phyloP scores from a whole-genome alignment of 306 rosid genomes.

The Hippophae rhamnoides region DNA sequence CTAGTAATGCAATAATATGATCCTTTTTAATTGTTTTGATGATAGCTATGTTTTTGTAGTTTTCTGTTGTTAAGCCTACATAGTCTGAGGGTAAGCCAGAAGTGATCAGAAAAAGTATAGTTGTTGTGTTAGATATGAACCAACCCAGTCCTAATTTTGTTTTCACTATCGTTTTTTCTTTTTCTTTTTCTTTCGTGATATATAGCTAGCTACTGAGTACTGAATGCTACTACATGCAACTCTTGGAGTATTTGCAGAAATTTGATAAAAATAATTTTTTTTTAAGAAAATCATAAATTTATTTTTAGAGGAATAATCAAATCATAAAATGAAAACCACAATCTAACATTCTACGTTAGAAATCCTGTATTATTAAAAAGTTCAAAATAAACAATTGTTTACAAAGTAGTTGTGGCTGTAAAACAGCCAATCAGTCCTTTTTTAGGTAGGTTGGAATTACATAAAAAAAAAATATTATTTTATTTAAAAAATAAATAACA shows the following conservation, averaged over 20 bases:
- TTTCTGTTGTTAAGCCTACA: constrained; percentile 14
- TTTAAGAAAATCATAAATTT: no score
- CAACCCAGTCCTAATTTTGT: constrained; percentile 36
- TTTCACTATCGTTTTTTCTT: constrained; percentile 35
- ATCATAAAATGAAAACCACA: no score
- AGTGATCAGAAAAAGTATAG: constrained; percentile 30
- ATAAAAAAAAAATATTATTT: no score
- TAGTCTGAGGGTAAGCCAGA: constrained; percentile 31
- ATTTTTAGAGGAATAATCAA: no score
- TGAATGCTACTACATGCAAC: constrained; percentile 1
- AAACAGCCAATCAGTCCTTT: no score
- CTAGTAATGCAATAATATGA: not conserved
- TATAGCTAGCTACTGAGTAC: constrained; percentile 16
- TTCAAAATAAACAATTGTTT: no score
- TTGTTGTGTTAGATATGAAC: constrained; percentile 24
- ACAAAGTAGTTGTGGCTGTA: no score
- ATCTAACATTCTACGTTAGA: no score
- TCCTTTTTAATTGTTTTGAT: constrained; percentile 15
- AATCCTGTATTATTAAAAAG: no score
- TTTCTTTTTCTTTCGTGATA: not conserved
- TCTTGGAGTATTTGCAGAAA: not conserved
- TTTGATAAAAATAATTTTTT: no score
- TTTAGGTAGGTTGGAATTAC: no score
- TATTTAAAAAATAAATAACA: no score
- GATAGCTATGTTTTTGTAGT: constrained; percentile 16